These are phyloP conservation scores for Eucalyptus pauciflora DNA, from an alignment of 345 rosid species.

Conservation along the genomic window DNA sequence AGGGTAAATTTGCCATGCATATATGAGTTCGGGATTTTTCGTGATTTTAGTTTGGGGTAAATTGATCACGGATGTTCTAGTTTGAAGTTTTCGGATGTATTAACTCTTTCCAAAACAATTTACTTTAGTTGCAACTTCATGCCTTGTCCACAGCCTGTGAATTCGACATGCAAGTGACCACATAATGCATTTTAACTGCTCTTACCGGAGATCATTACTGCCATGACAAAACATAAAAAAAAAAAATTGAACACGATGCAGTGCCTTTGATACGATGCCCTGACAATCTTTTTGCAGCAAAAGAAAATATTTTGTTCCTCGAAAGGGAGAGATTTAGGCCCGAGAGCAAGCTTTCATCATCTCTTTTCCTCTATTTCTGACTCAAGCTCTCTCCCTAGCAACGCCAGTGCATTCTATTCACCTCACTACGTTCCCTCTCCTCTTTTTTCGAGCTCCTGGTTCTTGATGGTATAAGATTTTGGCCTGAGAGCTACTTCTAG, in stretches of 20 bases:
- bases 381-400: no score
- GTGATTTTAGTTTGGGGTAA: no score
- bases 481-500: no score
- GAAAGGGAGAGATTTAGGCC: neutral
- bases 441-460: no score
- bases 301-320: no score
- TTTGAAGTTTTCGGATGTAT: accelerated
- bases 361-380: no score
- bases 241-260: neutral
- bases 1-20: accelerated
- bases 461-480: no score
- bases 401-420: no score
- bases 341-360: neutral
- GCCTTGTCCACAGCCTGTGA: neutral
- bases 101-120: no score
- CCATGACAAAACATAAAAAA: neutral
- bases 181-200: neutral
- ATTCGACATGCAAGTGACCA: neutral
- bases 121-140: neutral
- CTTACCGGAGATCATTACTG: neutral
- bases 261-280: neutral
- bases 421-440: no score
- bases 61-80: no score
- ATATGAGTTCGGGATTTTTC: accelerated
- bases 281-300: neutral